These are phyloP conservation scores for Russula sp. DNA, from an alignment of 768 basidiomycete species.

Conservation along the genomic window DNA sequence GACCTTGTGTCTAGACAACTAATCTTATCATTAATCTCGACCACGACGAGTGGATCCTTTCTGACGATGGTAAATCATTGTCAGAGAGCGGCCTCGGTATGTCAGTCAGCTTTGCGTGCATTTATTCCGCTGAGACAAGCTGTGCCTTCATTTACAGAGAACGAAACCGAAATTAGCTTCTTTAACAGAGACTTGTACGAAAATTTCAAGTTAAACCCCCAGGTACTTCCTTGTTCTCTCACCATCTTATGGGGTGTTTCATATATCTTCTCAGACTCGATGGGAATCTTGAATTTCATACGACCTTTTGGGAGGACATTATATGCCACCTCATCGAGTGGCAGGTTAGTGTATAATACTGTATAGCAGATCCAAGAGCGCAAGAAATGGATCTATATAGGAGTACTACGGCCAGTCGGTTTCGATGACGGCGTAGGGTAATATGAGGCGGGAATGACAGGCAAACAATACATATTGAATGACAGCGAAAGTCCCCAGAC, in stretches of 20 bases:
- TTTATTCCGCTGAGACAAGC: not conserved
- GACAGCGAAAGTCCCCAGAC: conserved; percentile 22
- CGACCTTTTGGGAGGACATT: not conserved
- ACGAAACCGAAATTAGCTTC: conserved; percentile 93
- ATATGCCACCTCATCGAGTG: not conserved
- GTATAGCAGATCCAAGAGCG: conserved; percentile 7
- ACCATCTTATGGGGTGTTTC: not conserved
- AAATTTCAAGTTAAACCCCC: conserved; percentile 77
- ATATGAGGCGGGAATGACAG: conserved; percentile 10
- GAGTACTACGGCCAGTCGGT: conserved; percentile 22
- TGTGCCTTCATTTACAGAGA: conserved; percentile 53
- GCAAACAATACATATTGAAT: conserved; percentile 24
- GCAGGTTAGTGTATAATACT: conserved; percentile 11
- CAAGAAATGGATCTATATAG: conserved; percentile 26
- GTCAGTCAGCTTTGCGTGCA: conserved; percentile 33
- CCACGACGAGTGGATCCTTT: conserved; percentile 89
- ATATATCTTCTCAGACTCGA: conserved; percentile 18
- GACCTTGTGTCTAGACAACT: conserved; percentile 61
- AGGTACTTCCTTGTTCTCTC: conserved; percentile 43
- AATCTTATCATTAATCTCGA: conserved; percentile 98
- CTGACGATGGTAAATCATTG: conserved; percentile 63
- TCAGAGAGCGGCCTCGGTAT: conserved; percentile 72
- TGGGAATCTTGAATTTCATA: conserved; percentile 25
- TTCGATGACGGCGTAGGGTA: conserved; percentile 23
- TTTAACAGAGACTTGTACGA: conserved; percentile 80